Evolutionary conservation across 176 grass and related monocot species (phyloP), one percentile per base, ranked within the genome.

Genomic region (Cenchrus fungigraminus): DNA sequence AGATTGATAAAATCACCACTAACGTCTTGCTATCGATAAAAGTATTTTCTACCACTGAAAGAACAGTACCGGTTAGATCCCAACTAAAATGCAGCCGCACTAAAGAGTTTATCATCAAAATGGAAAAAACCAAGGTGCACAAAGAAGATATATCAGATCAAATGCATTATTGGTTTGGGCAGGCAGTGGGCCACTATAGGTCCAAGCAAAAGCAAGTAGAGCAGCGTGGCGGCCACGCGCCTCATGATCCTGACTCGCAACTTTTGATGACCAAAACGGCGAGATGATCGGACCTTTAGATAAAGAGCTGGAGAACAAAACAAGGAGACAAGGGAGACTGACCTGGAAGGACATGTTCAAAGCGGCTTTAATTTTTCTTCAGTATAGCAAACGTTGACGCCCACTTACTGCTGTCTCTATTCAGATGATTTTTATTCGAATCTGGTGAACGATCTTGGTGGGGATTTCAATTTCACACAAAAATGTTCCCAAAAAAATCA

Each of bases 371-470:
- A 31, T 12, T 56, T 56, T 55, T 56, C 14, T 9, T 13, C 3
- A 9, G 12, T 19, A 32, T 25, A 32, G 37, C 49, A 40, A 89
- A 76, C 82, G 45, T 80, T 62, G 82, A 85, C 63, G 82, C 82
- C 82, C 76, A 81, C 77, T 81, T 34, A 46, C 70, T 8, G 37
- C 15, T 76, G 71, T 63, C 77, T 52, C 56, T 1, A 9, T 9
- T 2, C 3, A 68, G 28, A 44, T 52, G 34, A 59, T 20, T 60
- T 14, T 56, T 43, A 76, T 60, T 44, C 78, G 51, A 15, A 9
- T 34, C 43, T 46, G 20, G 46, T 42, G 49, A 5, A 43, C 34
- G 4, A 14, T 52, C 46, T 44, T 16, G 19, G 12, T 29, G n/a
- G 32, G 1, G 43, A 31, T 54, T 66, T 55, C 47, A 10, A 53